Percentiles rank a stretch among this genome's conserved stretches.
These are phyloP conservation scores for Aleurites moluccanus DNA, from an alignment of 441 rosid species.

Conservation along the genomic window DNA sequence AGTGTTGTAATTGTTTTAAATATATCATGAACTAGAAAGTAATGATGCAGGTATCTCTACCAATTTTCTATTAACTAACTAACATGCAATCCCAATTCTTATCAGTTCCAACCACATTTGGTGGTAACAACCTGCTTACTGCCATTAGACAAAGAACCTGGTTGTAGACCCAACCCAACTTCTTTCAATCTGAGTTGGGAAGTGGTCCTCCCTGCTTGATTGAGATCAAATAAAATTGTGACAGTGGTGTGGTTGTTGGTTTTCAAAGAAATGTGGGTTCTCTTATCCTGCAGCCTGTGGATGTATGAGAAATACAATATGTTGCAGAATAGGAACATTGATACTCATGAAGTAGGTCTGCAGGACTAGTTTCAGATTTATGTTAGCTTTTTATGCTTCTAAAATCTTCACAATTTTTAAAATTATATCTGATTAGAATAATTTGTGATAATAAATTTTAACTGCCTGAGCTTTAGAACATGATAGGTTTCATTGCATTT, in stretches of 20 bases:
- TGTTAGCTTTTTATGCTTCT: neutral
- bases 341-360: constrained; percentile 3
- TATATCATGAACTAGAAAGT: neutral
- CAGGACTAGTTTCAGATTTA: neutral
- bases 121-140: neutral
- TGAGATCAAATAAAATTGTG: neutral
- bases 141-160: neutral
- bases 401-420: neutral
- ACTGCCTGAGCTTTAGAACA: neutral
- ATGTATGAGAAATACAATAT: neutral
- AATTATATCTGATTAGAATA: neutral
- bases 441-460: neutral
- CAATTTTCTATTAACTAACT: too few species aligned
- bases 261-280: neutral
- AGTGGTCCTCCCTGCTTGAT: neutral
- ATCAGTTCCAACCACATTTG: neutral
- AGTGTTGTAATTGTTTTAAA: neutral
- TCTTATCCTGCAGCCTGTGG: neutral
- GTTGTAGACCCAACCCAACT: neutral
- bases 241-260: neutral
- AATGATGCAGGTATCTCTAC: neutral
- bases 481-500: constrained; percentile 7
- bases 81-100: too few species aligned
- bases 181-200: neutral
- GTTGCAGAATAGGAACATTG: neutral